These are phyloP conservation scores for Dendrocalamus latiflorus DNA, from an alignment of 202 grass and related monocot species.

Conservation along the genomic window DNA sequence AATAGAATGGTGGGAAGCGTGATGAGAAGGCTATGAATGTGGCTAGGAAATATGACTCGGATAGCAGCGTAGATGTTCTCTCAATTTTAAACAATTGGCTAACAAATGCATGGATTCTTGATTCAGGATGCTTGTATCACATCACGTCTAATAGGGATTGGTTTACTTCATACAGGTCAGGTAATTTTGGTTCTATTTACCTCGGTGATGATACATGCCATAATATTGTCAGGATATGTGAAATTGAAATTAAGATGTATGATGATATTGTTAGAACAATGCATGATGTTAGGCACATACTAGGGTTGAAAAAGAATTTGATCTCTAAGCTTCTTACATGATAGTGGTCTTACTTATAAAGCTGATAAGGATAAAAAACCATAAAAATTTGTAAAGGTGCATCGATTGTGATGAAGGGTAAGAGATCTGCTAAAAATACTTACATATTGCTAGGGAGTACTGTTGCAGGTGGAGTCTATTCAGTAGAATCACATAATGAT, in stretches of 20 bases:
- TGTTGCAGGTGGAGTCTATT: background rate
- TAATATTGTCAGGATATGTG: background rate
- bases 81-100: background rate
- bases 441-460: background rate
- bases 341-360: background rate
- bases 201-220: background rate
- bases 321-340: background rate
- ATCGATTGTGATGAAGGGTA: background rate
- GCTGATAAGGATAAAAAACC: background rate
- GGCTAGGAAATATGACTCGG: background rate
- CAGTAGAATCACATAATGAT: background rate
- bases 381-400: background rate
- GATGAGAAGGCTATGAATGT: background rate
- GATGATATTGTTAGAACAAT: background rate
- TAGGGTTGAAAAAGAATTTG: background rate
- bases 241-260: background rate
- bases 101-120: background rate
- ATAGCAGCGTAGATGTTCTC: background rate
- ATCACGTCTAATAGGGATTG: background rate
- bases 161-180: background rate
- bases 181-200: background rate
- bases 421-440: background rate
- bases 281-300: background rate
- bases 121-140: background rate
- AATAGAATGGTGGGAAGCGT: background rate